These are phyloP conservation scores for Malassezia japonica DNA, from an alignment of 1,284 basidiomycete genomes.

Conservation along the genomic window DNA sequence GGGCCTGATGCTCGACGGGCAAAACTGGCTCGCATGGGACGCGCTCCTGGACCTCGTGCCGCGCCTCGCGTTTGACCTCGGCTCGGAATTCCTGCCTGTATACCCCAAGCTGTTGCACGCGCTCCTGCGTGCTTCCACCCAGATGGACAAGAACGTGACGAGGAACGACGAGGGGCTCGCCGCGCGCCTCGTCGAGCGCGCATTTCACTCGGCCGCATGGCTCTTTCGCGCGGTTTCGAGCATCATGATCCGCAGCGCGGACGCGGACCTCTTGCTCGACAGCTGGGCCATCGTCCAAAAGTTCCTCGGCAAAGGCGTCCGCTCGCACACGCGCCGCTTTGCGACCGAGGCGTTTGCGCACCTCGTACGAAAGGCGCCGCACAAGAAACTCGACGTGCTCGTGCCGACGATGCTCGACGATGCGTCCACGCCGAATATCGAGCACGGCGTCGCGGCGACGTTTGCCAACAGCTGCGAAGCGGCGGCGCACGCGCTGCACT, in stretches of 20 bases:
- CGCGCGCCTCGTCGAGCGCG: slow-evolving; percentile 40
- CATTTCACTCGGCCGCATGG: slow-evolving; percentile 40
- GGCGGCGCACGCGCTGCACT: slow-evolving; percentile 8
- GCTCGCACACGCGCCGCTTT: slow-evolving; percentile 38
- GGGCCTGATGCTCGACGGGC: slow-evolving; percentile 13
- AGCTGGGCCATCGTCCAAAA: slow-evolving; percentile 13
- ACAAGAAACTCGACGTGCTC: slow-evolving; percentile 25
- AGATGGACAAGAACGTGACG: slow-evolving; percentile 29
- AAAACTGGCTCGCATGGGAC: slow-evolving; percentile 37
- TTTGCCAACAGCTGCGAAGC: slow-evolving; percentile 39
- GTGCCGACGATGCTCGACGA: slow-evolving; percentile 28
- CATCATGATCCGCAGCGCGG: slow-evolving; percentile 27
- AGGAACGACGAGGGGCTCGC: slow-evolving; percentile 39
- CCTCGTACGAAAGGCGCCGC: slow-evolving; percentile 38
- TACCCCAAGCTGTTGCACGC: slow-evolving; percentile 31
- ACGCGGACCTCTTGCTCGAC: neutral
- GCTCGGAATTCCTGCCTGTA: slow-evolving; percentile 42
- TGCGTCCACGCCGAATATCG: slow-evolving; percentile 14
- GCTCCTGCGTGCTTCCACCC: slow-evolving; percentile 33
- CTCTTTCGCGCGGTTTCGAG: slow-evolving; percentile 36
- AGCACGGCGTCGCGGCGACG: slow-evolving; percentile 37
- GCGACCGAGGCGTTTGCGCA: slow-evolving; percentile 44
- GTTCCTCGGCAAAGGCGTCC: slow-evolving; percentile 10
- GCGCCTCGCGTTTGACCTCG: slow-evolving; percentile 40
- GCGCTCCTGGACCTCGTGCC: slow-evolving; percentile 44